Evolutionary conservation across 768 basidiomycete species (phyloP).

Genomic region (Psilocybe sp.): DNA sequence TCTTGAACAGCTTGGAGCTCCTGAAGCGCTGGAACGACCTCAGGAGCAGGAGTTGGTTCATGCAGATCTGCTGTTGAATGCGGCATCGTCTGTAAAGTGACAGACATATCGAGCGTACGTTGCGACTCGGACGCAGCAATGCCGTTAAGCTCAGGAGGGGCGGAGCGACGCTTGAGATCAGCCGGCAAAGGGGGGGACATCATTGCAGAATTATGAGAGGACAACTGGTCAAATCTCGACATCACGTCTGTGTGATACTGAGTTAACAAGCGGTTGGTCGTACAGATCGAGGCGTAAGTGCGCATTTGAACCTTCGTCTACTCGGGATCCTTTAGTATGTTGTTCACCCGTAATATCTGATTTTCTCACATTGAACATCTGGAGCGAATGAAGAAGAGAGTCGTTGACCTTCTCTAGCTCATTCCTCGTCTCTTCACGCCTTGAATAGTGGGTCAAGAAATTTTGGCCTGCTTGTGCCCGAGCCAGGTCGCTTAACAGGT

Average conservation of each 20-base stretch:
- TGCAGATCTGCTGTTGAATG: conserved; percentile 14
- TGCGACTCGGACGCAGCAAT: conserved; percentile 13
- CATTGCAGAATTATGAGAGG: no score
- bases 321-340: not conserved
- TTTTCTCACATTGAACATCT: conserved; percentile 19
- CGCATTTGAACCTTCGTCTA: conserved; percentile 23
- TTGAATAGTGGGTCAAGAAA: conserved; percentile 68
- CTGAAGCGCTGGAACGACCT: conserved; percentile 23
- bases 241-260: conserved; percentile 15
- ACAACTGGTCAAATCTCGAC: conserved; percentile 9
- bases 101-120: conserved; percentile 8
- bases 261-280: conserved; percentile 14
- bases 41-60: conserved; percentile 3
- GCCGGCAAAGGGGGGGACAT: not conserved
- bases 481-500: conserved; percentile 29
- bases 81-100: conserved; percentile 11
- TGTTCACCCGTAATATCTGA: not conserved
- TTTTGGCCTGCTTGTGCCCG: conserved; percentile 51
- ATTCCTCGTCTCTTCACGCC: conserved; percentile 53
- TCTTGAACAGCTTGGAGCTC: conserved; percentile 22
- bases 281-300: conserved; percentile 22
- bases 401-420: conserved; percentile 48
- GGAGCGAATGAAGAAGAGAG: conserved; percentile 51
- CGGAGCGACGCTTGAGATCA: conserved; percentile 15
- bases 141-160: conserved; percentile 12